Evolutionary conservation across 2,329 filamentous ascomycete genomes (phyloP).

Genomic region (Ophiocordyceps camponoti-leonardi): DNA sequence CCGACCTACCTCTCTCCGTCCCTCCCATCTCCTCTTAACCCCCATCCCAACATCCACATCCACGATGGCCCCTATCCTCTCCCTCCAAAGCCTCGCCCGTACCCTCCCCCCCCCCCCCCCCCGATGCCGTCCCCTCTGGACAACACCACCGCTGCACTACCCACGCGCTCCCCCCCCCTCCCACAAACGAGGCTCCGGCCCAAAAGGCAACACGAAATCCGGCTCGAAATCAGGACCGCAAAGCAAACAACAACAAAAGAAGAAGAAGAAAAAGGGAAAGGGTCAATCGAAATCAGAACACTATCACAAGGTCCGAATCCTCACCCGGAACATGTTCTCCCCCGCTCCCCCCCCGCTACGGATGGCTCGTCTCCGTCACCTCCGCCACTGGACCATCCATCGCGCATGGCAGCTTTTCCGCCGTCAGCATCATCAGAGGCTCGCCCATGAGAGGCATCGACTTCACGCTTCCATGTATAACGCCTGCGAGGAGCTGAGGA

Average conservation of each 20-base stretch:
- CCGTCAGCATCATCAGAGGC: constrained; percentile 44
- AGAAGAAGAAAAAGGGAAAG: neutral
- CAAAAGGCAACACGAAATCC: too few species aligned
- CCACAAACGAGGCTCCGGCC: too few species aligned
- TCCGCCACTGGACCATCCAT: constrained; percentile 98
- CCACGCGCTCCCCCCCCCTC: too few species aligned
- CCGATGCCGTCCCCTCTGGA: too few species aligned
- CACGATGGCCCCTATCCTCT: too few species aligned
- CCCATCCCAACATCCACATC: too few species aligned
- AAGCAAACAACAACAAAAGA: neutral
- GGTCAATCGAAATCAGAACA: constrained; percentile 16
- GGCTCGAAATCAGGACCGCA: too few species aligned
- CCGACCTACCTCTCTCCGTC: too few species aligned
- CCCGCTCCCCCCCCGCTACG: constrained; percentile 53
- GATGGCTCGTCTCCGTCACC: constrained; percentile 70
- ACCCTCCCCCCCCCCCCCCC: too few species aligned
- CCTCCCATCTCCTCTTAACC: too few species aligned
- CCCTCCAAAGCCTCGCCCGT: too few species aligned
- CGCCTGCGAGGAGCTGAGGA: constrained; percentile 71
- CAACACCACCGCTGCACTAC: too few species aligned
- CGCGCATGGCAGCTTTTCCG: constrained; percentile 80
- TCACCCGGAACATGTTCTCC: constrained; percentile 30
- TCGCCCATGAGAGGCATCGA: constrained; percentile 56
- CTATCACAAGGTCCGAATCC: constrained; percentile 24
- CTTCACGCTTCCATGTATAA: constrained; percentile 67